Percentiles rank a stretch among this genome's conserved stretches.
Conservation (phyloP, 2,329 filamentous ascomycete genomes). For the Aurifilum marmelostoma region DNA sequence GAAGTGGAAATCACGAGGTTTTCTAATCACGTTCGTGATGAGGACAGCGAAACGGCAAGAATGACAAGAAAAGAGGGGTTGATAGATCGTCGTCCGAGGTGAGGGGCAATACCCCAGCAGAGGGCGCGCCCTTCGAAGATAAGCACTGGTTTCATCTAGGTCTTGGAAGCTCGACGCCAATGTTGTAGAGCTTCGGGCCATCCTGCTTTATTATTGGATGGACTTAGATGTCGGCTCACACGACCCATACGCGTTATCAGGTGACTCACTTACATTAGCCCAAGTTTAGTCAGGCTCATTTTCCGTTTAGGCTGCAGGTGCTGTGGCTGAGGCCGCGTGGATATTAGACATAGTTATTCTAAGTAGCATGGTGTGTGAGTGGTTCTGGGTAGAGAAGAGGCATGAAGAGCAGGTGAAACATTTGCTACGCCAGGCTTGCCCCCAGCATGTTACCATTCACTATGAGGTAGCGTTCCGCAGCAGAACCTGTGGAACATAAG, state of each 20-base stretch:
- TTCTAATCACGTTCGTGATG: background rate
- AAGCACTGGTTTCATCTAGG: background rate
- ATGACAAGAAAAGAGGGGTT: background rate
- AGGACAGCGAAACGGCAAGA: background rate
- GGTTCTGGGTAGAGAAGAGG: background rate
- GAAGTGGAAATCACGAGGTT: too few relatives aligned
- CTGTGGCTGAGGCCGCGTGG: background rate
- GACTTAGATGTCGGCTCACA: background rate
- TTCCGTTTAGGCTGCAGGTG: background rate
- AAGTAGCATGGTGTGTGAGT: background rate
- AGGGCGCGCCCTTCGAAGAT: background rate
- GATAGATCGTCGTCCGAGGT: background rate
- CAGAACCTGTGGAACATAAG: background rate
- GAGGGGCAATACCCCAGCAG: background rate
- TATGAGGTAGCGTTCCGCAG: background rate
- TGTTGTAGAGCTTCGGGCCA: background rate
- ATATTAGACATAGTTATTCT: background rate
- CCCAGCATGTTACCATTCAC: background rate
- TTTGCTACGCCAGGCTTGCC: background rate
- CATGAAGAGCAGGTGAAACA: background rate
- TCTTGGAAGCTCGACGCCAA: slow-evolving; percentile 2
- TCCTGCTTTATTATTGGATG: background rate
- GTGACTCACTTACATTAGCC: slow-evolving; percentile 10
- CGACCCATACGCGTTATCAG: slow-evolving; percentile 21
- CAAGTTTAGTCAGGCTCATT: background rate